Percentiles rank a stretch among this genome's conserved stretches.
Evolutionary conservation across 495 filamentous ascomycete species (phyloP).

Genomic region (Niebla homalea): DNA sequence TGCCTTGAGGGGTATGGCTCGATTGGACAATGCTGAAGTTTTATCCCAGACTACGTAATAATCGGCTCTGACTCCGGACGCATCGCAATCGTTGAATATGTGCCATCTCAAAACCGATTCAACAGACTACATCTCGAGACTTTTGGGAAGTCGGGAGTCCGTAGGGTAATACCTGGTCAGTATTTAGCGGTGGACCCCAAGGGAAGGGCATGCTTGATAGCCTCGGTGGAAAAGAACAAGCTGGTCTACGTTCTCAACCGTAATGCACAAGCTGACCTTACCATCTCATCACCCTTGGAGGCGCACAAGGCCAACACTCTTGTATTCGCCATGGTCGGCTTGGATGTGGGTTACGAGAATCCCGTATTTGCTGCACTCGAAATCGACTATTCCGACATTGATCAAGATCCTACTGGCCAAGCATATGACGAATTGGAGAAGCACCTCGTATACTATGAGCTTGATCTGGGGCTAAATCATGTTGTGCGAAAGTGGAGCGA

Average conservation of each 20-base stretch:
- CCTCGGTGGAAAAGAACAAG: constrained; percentile 96
- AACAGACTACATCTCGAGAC: constrained; percentile 87
- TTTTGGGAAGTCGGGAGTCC: constrained; percentile 93
- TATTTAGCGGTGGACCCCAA: constrained; percentile 91
- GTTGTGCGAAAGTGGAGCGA: constrained; percentile 94
- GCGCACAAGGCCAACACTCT: constrained; percentile 91
- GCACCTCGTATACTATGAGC: constrained; percentile 87
- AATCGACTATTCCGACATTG: constrained; percentile 80
- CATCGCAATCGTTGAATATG: constrained; percentile 86
- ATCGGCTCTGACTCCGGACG: constrained; percentile 91
- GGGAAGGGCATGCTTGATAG: constrained; percentile 85
- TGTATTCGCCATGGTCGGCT: constrained; percentile 69
- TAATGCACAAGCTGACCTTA: constrained; percentile 83
- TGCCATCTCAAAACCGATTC: constrained; percentile 75
- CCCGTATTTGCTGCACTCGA: constrained; percentile 92
- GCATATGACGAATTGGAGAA: constrained; percentile 76
- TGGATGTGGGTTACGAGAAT: constrained; percentile 95
- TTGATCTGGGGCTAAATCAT: constrained; percentile 92
- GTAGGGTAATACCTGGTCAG: constrained; percentile 87
- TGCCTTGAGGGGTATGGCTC: constrained; percentile 20
- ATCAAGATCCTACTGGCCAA: constrained; percentile 79
- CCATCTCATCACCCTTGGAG: constrained; percentile 94
- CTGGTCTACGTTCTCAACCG: constrained; percentile 97
- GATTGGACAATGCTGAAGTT: constrained; percentile 46
- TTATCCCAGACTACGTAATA: constrained; percentile 77